These are phyloP conservation scores for Lasiodiplodia citricola DNA, from an alignment of 2,329 filamentous ascomycete species.

Conservation along the genomic window DNA sequence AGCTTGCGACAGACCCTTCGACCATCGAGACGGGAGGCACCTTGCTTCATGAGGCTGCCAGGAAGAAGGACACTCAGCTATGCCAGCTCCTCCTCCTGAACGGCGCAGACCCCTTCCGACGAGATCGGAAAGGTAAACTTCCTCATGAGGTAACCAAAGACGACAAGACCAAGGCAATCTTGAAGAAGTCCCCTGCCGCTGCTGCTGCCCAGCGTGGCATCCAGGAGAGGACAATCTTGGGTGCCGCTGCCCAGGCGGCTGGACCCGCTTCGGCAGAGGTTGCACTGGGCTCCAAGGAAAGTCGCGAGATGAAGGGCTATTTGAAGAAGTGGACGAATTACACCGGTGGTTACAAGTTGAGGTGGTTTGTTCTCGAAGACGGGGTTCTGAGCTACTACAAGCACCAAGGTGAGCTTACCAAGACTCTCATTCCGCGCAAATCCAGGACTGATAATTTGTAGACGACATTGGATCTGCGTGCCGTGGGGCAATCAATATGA, in stretches of 20 bases:
- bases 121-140: slow-evolving; percentile 93
- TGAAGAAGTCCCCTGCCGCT: slow-evolving; percentile 93
- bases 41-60: slow-evolving; percentile 88
- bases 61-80: slow-evolving; percentile 82
- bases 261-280: slow-evolving; percentile 64
- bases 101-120: slow-evolving; percentile 92
- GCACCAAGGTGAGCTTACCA: slow-evolving; percentile 68
- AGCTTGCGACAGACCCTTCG: slow-evolving; percentile 79
- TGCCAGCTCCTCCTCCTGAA: slow-evolving; percentile 91
- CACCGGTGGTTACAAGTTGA: slow-evolving; percentile 91
- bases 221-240: slow-evolving; percentile 94
- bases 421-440: background rate
- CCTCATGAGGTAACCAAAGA: slow-evolving; percentile 97
- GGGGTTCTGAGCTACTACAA: slow-evolving; percentile 99
- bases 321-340: slow-evolving; percentile 99
- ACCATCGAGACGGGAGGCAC: slow-evolving; percentile 88
- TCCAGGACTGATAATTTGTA: slow-evolving; percentile 29
- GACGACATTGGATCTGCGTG: slow-evolving; percentile 96
- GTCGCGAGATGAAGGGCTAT: slow-evolving; percentile 97
- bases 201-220: slow-evolving; percentile 93
- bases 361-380: slow-evolving; percentile 98
- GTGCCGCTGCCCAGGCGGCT: slow-evolving; percentile 65
- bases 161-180: slow-evolving; percentile 81
- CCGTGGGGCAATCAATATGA: slow-evolving; percentile 98
- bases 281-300: slow-evolving; percentile 76